Percentiles rank a stretch among this genome's conserved stretches.
Conservation (phyloP, 371 early-diverging fungal species). For the Lichtheimia ornata region DNA sequence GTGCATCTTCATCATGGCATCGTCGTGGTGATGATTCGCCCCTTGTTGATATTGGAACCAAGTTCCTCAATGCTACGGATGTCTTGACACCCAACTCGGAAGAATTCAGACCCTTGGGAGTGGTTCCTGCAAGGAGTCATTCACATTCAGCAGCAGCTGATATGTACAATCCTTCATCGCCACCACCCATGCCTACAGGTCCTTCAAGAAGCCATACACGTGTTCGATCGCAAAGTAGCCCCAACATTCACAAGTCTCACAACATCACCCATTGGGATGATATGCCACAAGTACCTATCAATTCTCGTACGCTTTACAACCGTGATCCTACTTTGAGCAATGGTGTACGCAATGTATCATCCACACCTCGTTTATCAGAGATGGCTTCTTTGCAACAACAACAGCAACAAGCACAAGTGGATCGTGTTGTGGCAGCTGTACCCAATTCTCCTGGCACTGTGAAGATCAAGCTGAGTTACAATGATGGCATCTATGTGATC, state of each 20-base stretch:
- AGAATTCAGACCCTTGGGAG: constrained; percentile 9
- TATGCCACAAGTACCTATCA: constrained; percentile 24
- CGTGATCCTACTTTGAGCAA: constrained; percentile 52
- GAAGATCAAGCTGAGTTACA: constrained; percentile 86
- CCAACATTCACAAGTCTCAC: constrained; percentile 55
- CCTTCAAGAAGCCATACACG: constrained; percentile 32
- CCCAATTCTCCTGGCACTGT: constrained; percentile 26
- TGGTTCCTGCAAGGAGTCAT: constrained; percentile 32
- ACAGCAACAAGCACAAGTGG: constrained; percentile 10
- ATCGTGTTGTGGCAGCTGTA: constrained; percentile 10
- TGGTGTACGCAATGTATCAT: constrained; percentile 28
- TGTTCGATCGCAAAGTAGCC: constrained; percentile 64
- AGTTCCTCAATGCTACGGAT: constrained; percentile 33
- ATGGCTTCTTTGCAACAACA: constrained; percentile 4
- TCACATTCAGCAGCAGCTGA: constrained; percentile 31
- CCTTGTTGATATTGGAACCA: constrained; percentile 37
- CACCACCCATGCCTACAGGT: constrained; percentile 30
- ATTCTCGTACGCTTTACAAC: constrained; percentile 34
- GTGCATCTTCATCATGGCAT: constrained; percentile 21
- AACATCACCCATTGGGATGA: constrained; percentile 20
- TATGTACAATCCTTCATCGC: constrained; percentile 24
- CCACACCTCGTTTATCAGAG: constrained; percentile 26
- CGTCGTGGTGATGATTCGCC: constrained; percentile 41
- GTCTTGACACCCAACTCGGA: constrained; percentile 16
- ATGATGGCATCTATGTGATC: constrained; percentile 84